These are phyloP conservation scores for Beta lomatogona DNA, from an alignment of 179 eudicot genomes.

Conservation along the genomic window DNA sequence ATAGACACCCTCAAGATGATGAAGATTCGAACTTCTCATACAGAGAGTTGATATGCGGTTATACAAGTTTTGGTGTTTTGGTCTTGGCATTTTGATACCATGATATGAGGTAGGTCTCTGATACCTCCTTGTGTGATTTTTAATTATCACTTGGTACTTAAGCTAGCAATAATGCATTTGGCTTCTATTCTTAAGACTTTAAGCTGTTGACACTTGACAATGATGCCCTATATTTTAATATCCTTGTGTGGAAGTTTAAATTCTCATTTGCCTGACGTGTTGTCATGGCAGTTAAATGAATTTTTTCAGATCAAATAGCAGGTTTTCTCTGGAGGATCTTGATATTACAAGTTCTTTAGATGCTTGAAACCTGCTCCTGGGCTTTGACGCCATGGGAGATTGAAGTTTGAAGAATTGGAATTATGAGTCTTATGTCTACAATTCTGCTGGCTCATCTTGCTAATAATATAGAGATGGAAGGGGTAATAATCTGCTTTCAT, in stretches of 20 bases:
- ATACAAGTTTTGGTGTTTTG: constrained; percentile 20
- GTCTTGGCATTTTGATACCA: constrained; percentile 10
- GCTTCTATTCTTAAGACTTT: neutral
- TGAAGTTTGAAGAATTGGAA: constrained; percentile 9
- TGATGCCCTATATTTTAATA: neutral
- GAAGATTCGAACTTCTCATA: constrained; percentile 9
- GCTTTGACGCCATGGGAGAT: constrained; percentile 1
- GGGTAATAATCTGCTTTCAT: neutral
- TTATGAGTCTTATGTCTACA: neutral
- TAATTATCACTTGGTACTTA: neutral
- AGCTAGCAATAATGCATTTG: neutral
- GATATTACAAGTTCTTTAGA: constrained; percentile 4
- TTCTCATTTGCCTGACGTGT: constrained; percentile 2
- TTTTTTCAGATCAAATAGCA: constrained; percentile 7
- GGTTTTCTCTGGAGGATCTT: neutral
- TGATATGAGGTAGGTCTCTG: constrained; percentile 32
- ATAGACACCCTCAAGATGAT: constrained; percentile 22
- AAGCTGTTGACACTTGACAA: neutral
- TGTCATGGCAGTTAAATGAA: constrained; percentile 8
- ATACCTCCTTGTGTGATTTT: neutral
- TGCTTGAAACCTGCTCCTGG: constrained; percentile 2
- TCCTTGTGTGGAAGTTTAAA: constrained; percentile 2
- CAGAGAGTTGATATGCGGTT: constrained; percentile 9
- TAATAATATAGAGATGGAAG: neutral
- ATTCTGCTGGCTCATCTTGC: constrained; percentile 7